Conservation (phyloP, 108 stramenopile species). For the Hondaea fermentalgiana region DNA sequence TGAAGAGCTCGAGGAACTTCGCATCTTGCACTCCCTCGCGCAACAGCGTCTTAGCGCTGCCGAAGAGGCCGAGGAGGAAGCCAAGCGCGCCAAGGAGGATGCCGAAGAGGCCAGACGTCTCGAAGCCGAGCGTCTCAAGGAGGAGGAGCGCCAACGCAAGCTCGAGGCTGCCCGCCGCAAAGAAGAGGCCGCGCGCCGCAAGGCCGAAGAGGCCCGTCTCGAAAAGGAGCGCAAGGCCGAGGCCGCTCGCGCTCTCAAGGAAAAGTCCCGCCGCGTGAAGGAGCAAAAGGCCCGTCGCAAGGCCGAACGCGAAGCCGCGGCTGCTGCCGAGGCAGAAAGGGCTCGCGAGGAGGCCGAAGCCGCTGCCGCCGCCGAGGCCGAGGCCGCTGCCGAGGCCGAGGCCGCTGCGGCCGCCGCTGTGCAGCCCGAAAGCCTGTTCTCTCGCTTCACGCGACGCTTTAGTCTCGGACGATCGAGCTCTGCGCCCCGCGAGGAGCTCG, state of each 20-base stretch:
- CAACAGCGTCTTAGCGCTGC: neutral
- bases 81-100: neutral
- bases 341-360: neutral
- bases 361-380: neutral
- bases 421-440: neutral
- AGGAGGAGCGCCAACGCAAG: neutral
- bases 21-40: neutral
- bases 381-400: neutral
- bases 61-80: neutral
- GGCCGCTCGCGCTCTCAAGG: neutral
- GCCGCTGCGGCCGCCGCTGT: neutral
- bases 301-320: neutral
- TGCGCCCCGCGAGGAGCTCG: neutral
- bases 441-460: neutral
- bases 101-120: neutral
- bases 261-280: neutral
- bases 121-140: neutral
- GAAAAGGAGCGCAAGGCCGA: neutral
- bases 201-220: neutral
- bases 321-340: neutral
- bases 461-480: neutral
- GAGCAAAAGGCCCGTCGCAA: neutral
- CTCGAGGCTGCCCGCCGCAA: neutral
- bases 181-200: neutral
- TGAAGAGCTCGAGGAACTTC: neutral